Evolutionary conservation across 306 rosid genomes (phyloP), one percentile per base, ranked within the genome.

Genomic region (Ormosia semicastrata): DNA sequence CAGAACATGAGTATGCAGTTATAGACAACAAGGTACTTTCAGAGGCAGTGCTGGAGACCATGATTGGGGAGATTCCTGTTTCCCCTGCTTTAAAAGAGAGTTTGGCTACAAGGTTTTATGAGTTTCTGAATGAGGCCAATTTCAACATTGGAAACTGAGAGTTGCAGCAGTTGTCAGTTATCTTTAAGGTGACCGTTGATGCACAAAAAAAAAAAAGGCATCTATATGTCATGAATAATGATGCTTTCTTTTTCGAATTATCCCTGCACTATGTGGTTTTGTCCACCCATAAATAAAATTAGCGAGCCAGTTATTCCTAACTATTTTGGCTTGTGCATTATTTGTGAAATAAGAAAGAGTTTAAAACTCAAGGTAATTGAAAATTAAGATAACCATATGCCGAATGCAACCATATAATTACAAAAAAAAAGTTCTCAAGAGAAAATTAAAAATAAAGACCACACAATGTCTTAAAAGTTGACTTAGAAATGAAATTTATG

Each of bases 41-140:
- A 8, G 97, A 89, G 79, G 88, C 97, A 1, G 82, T 94, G 3
- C 18, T 92, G 7, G 97, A 90, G 82, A 90, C 97, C 0, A 93
- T 94, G 71, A 58, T 94, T 1, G 95, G 98, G 0, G 86, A 90
- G 85, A 59, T 85, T 73, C 95, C 98, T 4, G 98, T 93, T 69
- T 90, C 97, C 41, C 98, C 98, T 7, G 92, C 10, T 13, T 86
- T 94, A 13, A 93, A 79, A 86, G 67, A 72, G 47, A 88, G 88
- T 80, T 83, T 95, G 81, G 93, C 98, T 2, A 6, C 79, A 40
- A 87, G 93, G 30, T 71, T 91, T 0, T 58, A 60, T 1, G 75
- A 80, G 36, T 66, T 90, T 60, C 57, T 92, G 3, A 81, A 80
- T 4, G 76, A 60, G 18, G 34, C 14, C 39, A 59, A 72, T 17